Evolutionary conservation across 148 eudicot genomes (phyloP).

Genomic region (Rhododendron mucronatum): DNA sequence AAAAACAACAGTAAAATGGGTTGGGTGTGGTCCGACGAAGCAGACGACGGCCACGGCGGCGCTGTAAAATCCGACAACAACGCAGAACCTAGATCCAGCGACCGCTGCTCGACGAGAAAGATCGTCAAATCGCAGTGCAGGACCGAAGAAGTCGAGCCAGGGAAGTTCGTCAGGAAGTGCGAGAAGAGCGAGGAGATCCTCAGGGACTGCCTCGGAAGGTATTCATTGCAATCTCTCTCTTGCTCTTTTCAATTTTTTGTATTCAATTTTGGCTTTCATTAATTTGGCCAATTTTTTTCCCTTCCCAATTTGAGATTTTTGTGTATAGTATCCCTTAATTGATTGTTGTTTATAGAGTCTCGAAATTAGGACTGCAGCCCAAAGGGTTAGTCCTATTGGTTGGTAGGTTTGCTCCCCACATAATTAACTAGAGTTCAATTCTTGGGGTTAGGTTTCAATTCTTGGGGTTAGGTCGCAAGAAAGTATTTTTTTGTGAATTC

Average conservation of each 20-base stretch:
- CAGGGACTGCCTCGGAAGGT: conserved; percentile 84
- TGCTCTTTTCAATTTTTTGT: neutral
- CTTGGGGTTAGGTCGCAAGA: neutral
- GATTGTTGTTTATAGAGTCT: neutral
- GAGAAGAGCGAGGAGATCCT: conserved; percentile 71
- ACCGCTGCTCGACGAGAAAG: conserved; percentile 53
- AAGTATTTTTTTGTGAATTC: neutral
- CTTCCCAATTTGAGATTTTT: neutral
- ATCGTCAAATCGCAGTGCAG: conserved; percentile 63
- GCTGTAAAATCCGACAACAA: neutral
- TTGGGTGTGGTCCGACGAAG: conserved; percentile 73
- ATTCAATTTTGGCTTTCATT: neutral
- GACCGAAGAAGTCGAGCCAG: conserved; percentile 88
- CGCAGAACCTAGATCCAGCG: conserved; percentile 20
- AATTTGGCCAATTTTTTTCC: neutral
- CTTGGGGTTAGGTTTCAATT: neutral
- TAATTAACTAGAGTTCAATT: neutral
- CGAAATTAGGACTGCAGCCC: neutral
- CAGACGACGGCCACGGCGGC: conserved; percentile 12
- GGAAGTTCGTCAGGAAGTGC: conserved; percentile 73
- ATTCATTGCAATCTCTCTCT: neutral
- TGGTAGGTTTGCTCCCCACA: neutral
- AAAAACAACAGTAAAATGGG: conserved; percentile 36
- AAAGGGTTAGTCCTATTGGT: neutral
- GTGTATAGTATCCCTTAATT: neutral